Conservation (phyloP, 768 basidiomycete genomes). For the Podaxis sp. region DNA sequence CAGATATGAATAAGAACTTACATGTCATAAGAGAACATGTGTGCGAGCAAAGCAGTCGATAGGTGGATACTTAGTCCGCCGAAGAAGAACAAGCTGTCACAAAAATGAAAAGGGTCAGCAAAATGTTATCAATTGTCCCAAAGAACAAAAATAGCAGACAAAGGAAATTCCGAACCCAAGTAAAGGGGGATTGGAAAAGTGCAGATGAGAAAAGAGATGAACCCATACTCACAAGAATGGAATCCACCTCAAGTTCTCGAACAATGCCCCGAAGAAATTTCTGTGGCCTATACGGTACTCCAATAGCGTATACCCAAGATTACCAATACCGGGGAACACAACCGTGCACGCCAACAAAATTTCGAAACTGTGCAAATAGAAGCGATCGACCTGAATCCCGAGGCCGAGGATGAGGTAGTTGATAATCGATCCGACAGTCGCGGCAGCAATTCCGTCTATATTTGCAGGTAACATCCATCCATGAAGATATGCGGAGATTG, state of each 20-base stretch:
- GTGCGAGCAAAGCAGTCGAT: slow-evolving; percentile 63
- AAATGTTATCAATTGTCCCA: not conserved
- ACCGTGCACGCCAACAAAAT: slow-evolving; percentile 75
- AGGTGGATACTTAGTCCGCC: slow-evolving; percentile 75
- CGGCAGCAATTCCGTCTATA: slow-evolving; percentile 64
- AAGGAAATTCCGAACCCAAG: not conserved
- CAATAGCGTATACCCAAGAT: slow-evolving; percentile 69
- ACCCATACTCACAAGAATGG: slow-evolving; percentile 68
- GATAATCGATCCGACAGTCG: slow-evolving; percentile 61
- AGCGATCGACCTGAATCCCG: slow-evolving; percentile 63
- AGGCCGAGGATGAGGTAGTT: slow-evolving; percentile 80
- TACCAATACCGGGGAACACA: slow-evolving; percentile 79
- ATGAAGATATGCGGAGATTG: not conserved
- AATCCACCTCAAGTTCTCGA: slow-evolving; percentile 63
- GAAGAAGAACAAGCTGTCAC: slow-evolving; percentile 70
- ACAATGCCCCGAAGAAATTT: slow-evolving; percentile 44
- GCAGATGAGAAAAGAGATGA: not conserved
- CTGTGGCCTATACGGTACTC: slow-evolving; percentile 75
- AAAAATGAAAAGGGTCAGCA: not conserved
- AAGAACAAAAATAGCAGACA: not conserved
- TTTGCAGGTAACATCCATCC: slow-evolving; percentile 5
- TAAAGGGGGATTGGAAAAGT: not conserved
- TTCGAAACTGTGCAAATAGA: slow-evolving; percentile 80
- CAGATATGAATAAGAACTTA: slow-evolving; percentile 24
- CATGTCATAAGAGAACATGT: slow-evolving; percentile 66